Evolutionary conservation across 2,329 filamentous ascomycete species (phyloP), one percentile per base, ranked within the genome.

Genomic region (Parafenestella ontariensis): DNA sequence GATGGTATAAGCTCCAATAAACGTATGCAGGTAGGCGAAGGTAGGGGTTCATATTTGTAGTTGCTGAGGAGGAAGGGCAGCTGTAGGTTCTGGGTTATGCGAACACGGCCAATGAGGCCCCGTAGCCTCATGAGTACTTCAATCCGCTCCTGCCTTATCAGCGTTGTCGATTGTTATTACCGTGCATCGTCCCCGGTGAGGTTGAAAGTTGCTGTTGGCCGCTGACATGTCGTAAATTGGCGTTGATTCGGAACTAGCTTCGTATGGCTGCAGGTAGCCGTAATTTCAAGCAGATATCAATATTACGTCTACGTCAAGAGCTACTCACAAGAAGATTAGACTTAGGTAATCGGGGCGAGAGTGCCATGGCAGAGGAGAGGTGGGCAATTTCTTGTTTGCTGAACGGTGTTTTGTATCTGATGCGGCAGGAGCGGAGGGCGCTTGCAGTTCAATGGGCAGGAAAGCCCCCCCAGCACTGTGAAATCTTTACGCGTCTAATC

Each of bases 31-130:
- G 54, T 62, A n/a, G 57, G 37, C 3, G 61, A 59, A 7, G 66
- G 63, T 26, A 70, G 48, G 20, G 59, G 55, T 10, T 54, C 45
- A 46, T 68, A 69, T 44, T 52, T 46, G 45, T 68, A 68, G 23
- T 43, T 48, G 41, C 56, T 49, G 15, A 63, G 20, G n/a, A 61
- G 49, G 33, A 61, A 59, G 9, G 53, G 53, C 20, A 67, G 39
- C 34, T 53, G 53, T 17, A 67, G 39, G 33, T 53, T 63, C 40
- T 52, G 54, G n/a, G 58, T 42, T 17, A 57, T 33, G 44, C 54
- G 56, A 41, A 54, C 61, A 51, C 57, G 45, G 36, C 49, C 54
- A 36, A 62, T 43, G 28, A 68, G 51, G 31, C 47, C 61, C 11
- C 58, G 61, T 24, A 68, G 48, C 50, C 63, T 50, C 66, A 66